Evolutionary conservation across 352 stramenopile species (phyloP), one percentile per base, ranked within the genome.

Genomic region (Pythium coloratum): DNA sequence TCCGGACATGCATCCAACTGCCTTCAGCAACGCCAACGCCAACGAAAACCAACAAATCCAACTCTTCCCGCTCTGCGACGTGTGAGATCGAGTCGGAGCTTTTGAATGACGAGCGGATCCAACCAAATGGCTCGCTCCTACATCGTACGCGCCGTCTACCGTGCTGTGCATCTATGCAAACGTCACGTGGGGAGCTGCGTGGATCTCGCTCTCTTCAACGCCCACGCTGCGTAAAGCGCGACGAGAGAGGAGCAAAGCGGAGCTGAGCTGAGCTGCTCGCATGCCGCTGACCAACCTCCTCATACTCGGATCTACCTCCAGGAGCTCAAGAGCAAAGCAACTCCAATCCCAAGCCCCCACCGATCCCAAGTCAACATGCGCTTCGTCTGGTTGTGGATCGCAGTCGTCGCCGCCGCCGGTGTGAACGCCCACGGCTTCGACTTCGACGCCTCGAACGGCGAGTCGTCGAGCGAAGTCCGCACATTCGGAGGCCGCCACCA

Each of bases 321-420:
- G 9, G 24, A 34, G 26, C 40, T 16, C 62, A 68, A 54, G 6
- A 54, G n/a, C 47, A 54, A 46, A 10, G 16, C 44, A 8, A n/a
- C 16, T 13, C 44, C 14, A 8, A 8, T 26, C 5, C 6, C 47
- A 28, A 54, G 7, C 47, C 20, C 10, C 53, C 26, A n/a, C 36
- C 33, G 26, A 13, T 36, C 50, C 16, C 18, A 55, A 60, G 24
- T 36, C 34, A 28, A 20, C 34, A 59, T 60, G 61, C 61, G 50
- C 38, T 67, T 67, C 50, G 20, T 38, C 34, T 67, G 61, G 61
- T 32, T 67, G 61, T 50, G 46, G 32, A 34, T 65, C 33, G 47
- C 59, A 10, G 46, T 65, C 47, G 59, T 50, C 13, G 59, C 59
- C 13, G 38, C 58, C 13, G 28, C 58, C 42, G 34, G 36, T 13